Conservation (phyloP, 1,139 yeast species). For the Sugiyamaella grinbergsii region DNA sequence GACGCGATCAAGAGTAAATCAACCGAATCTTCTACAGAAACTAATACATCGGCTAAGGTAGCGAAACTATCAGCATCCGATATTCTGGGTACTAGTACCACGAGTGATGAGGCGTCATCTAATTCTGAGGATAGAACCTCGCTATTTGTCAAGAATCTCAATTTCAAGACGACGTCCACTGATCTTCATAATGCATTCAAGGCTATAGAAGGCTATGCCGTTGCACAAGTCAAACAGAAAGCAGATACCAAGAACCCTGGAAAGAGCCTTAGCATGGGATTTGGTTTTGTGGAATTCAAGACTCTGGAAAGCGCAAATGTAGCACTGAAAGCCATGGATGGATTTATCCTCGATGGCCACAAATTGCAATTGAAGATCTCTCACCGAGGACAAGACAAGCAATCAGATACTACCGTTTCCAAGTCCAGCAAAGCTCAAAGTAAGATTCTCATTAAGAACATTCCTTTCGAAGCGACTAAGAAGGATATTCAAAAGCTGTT, state of each 20-base stretch:
- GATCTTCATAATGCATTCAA: slow-evolving; percentile 65
- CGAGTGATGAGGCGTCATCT: slow-evolving; percentile 49
- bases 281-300: slow-evolving; percentile 91
- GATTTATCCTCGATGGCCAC: slow-evolving; percentile 83
- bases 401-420: slow-evolving; percentile 24
- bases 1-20: slow-evolving; percentile 46
- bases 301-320: slow-evolving; percentile 74
- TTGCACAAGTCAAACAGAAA: slow-evolving; percentile 83
- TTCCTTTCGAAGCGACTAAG: slow-evolving; percentile 95
- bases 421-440: slow-evolving; percentile 49
- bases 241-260: slow-evolving; percentile 79
- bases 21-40: slow-evolving; percentile 29
- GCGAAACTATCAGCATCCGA: slow-evolving; percentile 36
- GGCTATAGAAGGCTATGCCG: slow-evolving; percentile 68
- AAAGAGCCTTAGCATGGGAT: slow-evolving; percentile 84
- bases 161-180: slow-evolving; percentile 70
- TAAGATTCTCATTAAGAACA: slow-evolving; percentile 91
- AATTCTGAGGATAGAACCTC: slow-evolving; percentile 65
- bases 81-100: slow-evolving; percentile 39
- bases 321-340: slow-evolving; percentile 76
- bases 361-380: slow-evolving; percentile 85
- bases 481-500: slow-evolving; percentile 88
- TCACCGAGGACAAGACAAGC: slow-evolving; percentile 56
- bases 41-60: slow-evolving; percentile 44
- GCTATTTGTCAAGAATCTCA: slow-evolving; percentile 86